Evolutionary conservation across 2,329 filamentous ascomycete species (phyloP), one percentile per base, ranked within the genome.

Genomic region (Rhinocladiella similis): DNA sequence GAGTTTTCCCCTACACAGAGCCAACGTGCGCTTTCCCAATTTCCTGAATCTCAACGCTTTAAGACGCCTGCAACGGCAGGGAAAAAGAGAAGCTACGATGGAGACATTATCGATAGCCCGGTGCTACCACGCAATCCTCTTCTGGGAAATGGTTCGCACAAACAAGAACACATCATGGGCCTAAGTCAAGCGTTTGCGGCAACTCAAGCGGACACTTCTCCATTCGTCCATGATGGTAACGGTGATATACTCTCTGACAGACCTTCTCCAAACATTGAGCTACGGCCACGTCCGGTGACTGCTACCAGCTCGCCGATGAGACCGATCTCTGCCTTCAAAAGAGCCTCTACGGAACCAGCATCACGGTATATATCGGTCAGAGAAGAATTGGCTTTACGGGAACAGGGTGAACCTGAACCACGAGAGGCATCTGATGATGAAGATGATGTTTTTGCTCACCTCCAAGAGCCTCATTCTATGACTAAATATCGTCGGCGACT

Each of bases 101-200:
- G 69, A 22, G 64, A 69, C 22, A 57, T 66, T 4, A 63, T 68
- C 3, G 66, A 67, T 47, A 76, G 73, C n/a, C 75, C 77, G 14
- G 68, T 67, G 5, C 59, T 73, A 22, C 71, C 75, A 13, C 68
- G 70, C 12, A 78, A 78, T 59, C 76, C 77, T 16, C 69, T 79
- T 29, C 68, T 70, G 16, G 64, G 68, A 18, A 68, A 70, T 19
- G 59, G 68, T 29, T 70, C 39, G 12, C 29, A 66, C 43, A 73
- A 69, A 29, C 69, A 70, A 20, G 72, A 69, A 14, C 61, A 57
- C 35, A 52, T 76, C 10, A 74, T 80, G 70, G 71, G 70, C 1
- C 64, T 80, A 22, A 79, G 75, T 53, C 77, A 80, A 62, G 68
- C 77, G 1, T 80, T 80, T 64, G 74, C 71, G 53, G 72, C 74